A percentile compares a stretch with the other conserved stretches of the same genome.
These are phyloP conservation scores for Macaranga tanarius DNA, from an alignment of 441 rosid genomes.

Conservation along the genomic window DNA sequence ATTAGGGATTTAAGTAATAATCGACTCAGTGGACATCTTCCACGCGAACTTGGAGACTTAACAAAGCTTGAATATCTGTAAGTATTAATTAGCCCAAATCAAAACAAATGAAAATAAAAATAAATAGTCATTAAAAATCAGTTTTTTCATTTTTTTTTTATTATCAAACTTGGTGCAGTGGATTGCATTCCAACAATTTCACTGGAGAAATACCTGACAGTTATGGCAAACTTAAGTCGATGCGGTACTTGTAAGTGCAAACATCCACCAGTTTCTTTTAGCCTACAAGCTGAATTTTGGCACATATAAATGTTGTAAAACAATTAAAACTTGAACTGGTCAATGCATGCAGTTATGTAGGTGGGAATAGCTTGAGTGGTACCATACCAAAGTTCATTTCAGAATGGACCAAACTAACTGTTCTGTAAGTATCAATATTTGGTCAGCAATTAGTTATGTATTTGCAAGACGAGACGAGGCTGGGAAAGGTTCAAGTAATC, in stretches of 20 bases:
- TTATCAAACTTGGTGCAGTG: conserved; percentile 9
- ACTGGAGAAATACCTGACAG: conserved; percentile 3
- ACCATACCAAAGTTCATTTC: conserved; percentile 11
- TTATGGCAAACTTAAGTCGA: neutral
- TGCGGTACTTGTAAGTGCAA: neutral
- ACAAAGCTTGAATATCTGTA: neutral
- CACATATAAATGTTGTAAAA: neutral
- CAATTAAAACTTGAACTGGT: neutral
- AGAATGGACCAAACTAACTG: neutral
- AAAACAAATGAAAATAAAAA: neutral
- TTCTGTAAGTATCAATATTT: conserved; percentile 8
- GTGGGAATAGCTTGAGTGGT: conserved; percentile 23
- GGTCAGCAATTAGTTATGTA: neutral
- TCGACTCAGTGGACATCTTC: conserved; percentile 5
- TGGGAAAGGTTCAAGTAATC: neutral
- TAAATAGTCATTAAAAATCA: too few species aligned
- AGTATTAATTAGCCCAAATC: neutral
- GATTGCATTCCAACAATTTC: conserved; percentile 15
- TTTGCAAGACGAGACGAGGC: neutral
- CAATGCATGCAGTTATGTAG: conserved; percentile 5
- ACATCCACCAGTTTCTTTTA: neutral
- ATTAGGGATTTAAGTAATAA: neutral
- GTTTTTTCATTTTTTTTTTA: too few species aligned
- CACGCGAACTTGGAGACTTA: conserved; percentile 3
- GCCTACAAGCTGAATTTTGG: neutral